Evolutionary conservation across 306 rosid genomes (phyloP), one percentile per base, ranked within the genome.

Genomic region (Vigna reflexopilosa): DNA sequence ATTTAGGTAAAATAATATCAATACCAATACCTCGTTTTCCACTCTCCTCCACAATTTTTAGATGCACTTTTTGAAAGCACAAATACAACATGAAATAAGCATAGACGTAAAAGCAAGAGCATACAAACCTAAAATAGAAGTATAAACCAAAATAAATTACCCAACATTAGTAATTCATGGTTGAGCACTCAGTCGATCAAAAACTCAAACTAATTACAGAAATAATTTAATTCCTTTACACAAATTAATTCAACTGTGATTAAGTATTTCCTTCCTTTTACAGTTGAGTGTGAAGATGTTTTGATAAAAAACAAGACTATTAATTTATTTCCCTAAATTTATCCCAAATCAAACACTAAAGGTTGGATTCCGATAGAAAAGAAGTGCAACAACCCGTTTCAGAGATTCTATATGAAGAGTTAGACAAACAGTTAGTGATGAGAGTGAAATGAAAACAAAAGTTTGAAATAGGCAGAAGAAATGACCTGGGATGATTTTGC

Each of bases 401-500:
- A 1, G 47, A 9, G 11, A 10, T 70, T 58, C 6, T 19, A 34
- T 58, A n/a, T 10, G 49, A 51, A 77, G 38, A 20, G 42, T 7
- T 14, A 14, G 20, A 44, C 4, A 20, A n/a, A 45, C 26, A 20
- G 51, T 7, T 24, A 47, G 50, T 38, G 26, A 19, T 51, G 38
- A 59, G 42, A 19, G 20, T n/a, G 45, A 48, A 48, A 49, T 5
- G 1, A 47, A 54, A 30, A 4, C 11, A 38, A 36, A 16, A 0
- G 7, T 26, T 26, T 19, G 19, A 13, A 67, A 20, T n/a, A 36
- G 67, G 19, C 34, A 86, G 63, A 45, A 75, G 64, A 65, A 78
- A 85, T 5, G 66, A 93, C 98, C 97, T 4, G 87, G 77, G 81
- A 77, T 66, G 76, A 87, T 62, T 80, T 76, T 82, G 87, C 87